Evolutionary conservation across 2,329 filamentous ascomycete species (phyloP), one percentile per base, ranked within the genome.

Genomic region (Penicillium sp.): DNA sequence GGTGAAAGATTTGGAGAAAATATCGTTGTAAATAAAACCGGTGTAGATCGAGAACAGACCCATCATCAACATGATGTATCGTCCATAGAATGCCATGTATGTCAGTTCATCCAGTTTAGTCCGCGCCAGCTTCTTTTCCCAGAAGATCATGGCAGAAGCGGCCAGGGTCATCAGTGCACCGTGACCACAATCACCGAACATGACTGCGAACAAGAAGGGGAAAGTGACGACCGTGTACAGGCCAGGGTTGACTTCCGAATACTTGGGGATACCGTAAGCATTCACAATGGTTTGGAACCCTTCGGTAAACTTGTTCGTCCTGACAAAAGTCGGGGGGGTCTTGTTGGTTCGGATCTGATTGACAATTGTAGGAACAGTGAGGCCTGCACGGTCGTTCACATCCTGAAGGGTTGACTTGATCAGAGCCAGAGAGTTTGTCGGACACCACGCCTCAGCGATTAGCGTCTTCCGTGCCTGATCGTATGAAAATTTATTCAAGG

Each of bases 231-330:
- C 92, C 51, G 96, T 94, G 38, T 93, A 93, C 23, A 99, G 84
- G 61, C 92, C 93, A 57, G 94, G 94, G 78, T 99, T 99, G 75
- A 97, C 90, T 79, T 99, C 94, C 67, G 90, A 90, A 78, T 99
- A 99, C 65, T 96, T 97, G 60, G 94, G 90, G 42, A 94, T 97
- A 71, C 94, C 95, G 72, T 99, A 99, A 29, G 95, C 94, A 70
- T 99, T 93, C 75, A 99, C 95, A 74, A 99, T 99, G 58, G 93
- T 97, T 78, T 99, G 94, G 81, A 99, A 99, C 25, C 89, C 94
- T 70, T 97, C 89, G 3, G 95, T 99, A 73, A 97, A 97, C 77
- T 93, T 96, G 83, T 99, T 99, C 33, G 93, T 97, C 81, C 96
- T 96, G 76, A 97, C 86, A 75, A 95, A 97, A 0, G 94, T 99